A percentile compares a stretch with the other conserved stretches of the same genome.
Evolutionary conservation across 495 filamentous ascomycete genomes (phyloP).

Genomic region (Hyaloscypha variabilis): DNA sequence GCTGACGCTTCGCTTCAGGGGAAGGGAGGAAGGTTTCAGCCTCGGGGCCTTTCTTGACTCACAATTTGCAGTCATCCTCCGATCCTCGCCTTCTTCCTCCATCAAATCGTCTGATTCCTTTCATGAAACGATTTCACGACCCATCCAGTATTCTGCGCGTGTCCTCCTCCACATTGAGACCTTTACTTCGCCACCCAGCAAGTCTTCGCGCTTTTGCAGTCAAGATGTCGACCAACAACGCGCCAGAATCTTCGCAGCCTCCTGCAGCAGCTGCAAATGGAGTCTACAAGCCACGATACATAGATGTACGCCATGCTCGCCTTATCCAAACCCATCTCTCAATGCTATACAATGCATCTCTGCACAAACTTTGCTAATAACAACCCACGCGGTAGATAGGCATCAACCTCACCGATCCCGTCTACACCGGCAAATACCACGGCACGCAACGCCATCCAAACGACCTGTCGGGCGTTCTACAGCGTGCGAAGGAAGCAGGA

Average conservation of each 20-base stretch:
- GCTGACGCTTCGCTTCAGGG: too few species aligned
- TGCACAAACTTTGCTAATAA: background rate
- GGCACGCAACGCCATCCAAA: slow-evolving; percentile 78
- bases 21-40: background rate
- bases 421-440: slow-evolving; percentile 83
- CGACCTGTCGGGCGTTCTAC: slow-evolving; percentile 76
- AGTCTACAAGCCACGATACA: slow-evolving; percentile 18
- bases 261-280: background rate
- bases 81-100: background rate
- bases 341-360: background rate
- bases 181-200: background rate
- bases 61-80: too few species aligned
- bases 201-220: background rate
- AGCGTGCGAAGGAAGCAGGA: slow-evolving; percentile 73
- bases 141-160: background rate
- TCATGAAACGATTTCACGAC: slow-evolving; percentile 1
- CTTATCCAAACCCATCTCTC: background rate
- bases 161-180: background rate
- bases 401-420: slow-evolving; percentile 90
- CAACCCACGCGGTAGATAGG: slow-evolving; percentile 58
- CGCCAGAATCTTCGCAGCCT: slow-evolving; percentile 1
- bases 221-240: slow-evolving; percentile 11
- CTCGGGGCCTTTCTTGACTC: background rate
- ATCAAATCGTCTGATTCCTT: background rate
- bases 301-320: slow-evolving; percentile 23